Base-by-base conservation (phyloP, 495 filamentous ascomycete genomes). In the Aspergillus asperescens region DNA sequence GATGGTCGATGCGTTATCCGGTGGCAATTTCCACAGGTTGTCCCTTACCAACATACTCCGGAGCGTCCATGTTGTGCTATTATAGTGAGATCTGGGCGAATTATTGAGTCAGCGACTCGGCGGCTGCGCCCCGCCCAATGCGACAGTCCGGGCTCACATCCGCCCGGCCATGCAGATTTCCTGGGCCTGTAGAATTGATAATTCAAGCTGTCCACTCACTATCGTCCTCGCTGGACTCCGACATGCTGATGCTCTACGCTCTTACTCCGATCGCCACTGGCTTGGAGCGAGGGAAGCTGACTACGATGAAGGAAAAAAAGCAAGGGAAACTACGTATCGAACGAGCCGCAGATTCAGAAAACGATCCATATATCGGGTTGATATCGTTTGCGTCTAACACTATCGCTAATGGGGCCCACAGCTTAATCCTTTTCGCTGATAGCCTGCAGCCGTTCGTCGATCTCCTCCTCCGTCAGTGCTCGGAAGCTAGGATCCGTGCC, bases 401-500 rank as follows among this genome's bases (percentile, higher is more conserved):
- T n/a, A 56, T 47, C 31, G 57, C 49, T 42, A 20, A 51, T 55
- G 39, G 34, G 32, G 24, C 43, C 28, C 28, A 18, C 34, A 56
- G 58, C 59, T 82, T 79, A 98, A 74, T 98, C 93, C 81, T 96
- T 97, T 76, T 98, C 93, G 42, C 87, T 87, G 69, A 98, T 97
- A 44, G 90, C 89, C 75, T 98, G 94, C 73, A 98, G 77, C 67
- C 93, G 79, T 75, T 96, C 94, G 63, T 98, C 93, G 63, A 98
- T 97, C 81, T 98, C 93, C 31, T 96, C 92, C 69, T 95, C 90
- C 8, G 90, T 94, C 72, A 98, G 76, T 59, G 85, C 85, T 61
- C 90, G 82, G 78, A 98, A 98, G 57, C 71, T 78, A 45, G 84
- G 69, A 64, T 88, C 80, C 42, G 82, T 83, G 37, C 88, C 87